Evolutionary conservation across 2,329 filamentous ascomycete genomes (phyloP).

Genomic region (Botryotinia convoluta): DNA sequence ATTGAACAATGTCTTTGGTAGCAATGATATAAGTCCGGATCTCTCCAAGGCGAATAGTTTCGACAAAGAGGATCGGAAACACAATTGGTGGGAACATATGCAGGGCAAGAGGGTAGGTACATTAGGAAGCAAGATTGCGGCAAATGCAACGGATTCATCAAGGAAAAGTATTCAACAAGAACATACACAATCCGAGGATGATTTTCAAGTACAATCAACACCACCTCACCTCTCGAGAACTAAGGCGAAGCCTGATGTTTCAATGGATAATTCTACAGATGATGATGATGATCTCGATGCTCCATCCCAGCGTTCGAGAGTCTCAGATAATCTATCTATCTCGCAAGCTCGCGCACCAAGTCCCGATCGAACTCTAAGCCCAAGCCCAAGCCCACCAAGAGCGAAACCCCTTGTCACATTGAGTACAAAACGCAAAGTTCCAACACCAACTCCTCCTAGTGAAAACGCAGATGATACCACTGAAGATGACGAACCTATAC

Average conservation of each 20-base stretch:
- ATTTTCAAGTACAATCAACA: slow-evolving; percentile 37
- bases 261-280: slow-evolving; percentile 28
- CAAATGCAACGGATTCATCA: slow-evolving; percentile 5
- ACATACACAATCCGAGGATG: slow-evolving; percentile 24
- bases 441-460: not conserved
- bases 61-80: not conserved
- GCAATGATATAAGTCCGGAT: not conserved
- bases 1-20: slow-evolving; percentile 30
- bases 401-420: slow-evolving; percentile 20
- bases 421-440: slow-evolving; percentile 13
- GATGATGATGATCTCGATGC: slow-evolving; percentile 35
- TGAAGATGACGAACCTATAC: slow-evolving; percentile 19
- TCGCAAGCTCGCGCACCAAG: slow-evolving; percentile 21
- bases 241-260: slow-evolving; percentile 7
- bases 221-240: slow-evolving; percentile 27
- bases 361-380: not conserved
- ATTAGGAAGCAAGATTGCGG: slow-evolving; percentile 21
- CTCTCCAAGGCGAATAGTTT: slow-evolving; percentile 6
- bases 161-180: not conserved
- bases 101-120: slow-evolving; percentile 32
- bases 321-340: slow-evolving; percentile 33
- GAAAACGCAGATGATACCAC: slow-evolving; percentile 12
- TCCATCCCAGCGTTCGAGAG: slow-evolving; percentile 26
- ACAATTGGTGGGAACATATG: slow-evolving; percentile 35
- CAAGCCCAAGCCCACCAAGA: not conserved